Evolutionary conservation across 345 rosid genomes (phyloP).

Genomic region (Moringa oleifera): DNA sequence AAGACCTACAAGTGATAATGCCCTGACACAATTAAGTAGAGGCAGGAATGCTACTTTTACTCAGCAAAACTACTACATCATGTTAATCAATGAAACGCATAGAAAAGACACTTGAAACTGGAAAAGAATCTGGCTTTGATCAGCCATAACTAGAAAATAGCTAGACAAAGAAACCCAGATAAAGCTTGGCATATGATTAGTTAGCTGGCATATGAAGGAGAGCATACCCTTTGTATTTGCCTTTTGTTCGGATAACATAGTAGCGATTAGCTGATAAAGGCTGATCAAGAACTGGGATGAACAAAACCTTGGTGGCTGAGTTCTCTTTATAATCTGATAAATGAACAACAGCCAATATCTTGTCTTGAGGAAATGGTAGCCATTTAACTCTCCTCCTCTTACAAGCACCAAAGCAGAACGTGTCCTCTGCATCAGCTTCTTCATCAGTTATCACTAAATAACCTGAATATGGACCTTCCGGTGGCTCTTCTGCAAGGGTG

Average conservation of each 20-base stretch:
- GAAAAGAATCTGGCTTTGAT: too few species aligned
- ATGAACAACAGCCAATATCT: constrained; percentile 44
- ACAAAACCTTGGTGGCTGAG: constrained; percentile 43
- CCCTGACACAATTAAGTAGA: too few species aligned
- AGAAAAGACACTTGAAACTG: too few species aligned
- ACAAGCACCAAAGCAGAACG: constrained; percentile 47
- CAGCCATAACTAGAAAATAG: too few species aligned
- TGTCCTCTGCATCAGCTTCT: constrained; percentile 55
- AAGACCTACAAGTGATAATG: too few species aligned
- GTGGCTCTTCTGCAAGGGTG: constrained; percentile 43
- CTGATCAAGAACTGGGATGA: constrained; percentile 64
- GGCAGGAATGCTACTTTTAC: too few species aligned
- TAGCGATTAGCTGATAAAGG: constrained; percentile 57
- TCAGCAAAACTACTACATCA: too few species aligned
- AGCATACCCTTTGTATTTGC: constrained; percentile 54
- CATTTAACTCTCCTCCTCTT: constrained; percentile 34
- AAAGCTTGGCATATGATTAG: background rate
- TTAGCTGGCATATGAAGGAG: background rate
- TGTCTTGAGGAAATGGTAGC: constrained; percentile 70
- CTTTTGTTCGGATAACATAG: constrained; percentile 53
- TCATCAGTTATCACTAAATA: constrained; percentile 57
- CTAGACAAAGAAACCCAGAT: background rate
- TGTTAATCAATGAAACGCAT: too few species aligned
- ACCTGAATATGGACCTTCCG: constrained; percentile 62
- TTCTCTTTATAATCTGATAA: constrained; percentile 36